These are phyloP conservation scores for Chiua sp. DNA, from an alignment of 1,284 basidiomycete genomes.

Conservation along the genomic window DNA sequence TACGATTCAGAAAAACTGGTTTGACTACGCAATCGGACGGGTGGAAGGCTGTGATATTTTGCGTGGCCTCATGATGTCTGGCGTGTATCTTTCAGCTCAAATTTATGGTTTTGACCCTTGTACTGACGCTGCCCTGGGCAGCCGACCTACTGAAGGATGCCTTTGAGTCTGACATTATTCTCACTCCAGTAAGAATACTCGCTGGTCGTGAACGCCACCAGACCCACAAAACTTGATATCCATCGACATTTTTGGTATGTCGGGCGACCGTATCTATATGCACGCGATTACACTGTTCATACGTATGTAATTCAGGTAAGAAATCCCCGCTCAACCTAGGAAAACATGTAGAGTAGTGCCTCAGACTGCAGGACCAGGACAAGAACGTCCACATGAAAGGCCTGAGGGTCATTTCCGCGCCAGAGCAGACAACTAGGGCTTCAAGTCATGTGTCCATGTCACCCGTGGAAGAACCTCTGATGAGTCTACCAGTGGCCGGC, in stretches of 20 bases:
- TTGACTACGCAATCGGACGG: not conserved
- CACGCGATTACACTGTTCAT: too few relatives aligned
- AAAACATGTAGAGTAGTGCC: not conserved
- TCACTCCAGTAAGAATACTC: slow-evolving; percentile 1
- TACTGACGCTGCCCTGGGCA: not conserved
- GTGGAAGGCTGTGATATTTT: not conserved
- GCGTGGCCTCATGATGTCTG: slow-evolving; percentile 3
- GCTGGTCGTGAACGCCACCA: not conserved
- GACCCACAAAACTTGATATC: slow-evolving; percentile 3
- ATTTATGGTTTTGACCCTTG: not conserved
- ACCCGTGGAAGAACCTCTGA: not conserved
- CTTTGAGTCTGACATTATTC: not conserved
- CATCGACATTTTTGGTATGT: slow-evolving; percentile 10
- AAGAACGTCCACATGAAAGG: slow-evolving; percentile 1
- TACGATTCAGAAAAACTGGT: not conserved
- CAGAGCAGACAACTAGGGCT: slow-evolving; percentile 4
- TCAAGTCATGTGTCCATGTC: not conserved
- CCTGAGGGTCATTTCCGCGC: slow-evolving; percentile 1
- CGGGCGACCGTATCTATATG: rapidly evolving
- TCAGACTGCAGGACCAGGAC: not conserved
- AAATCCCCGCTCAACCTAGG: not conserved
- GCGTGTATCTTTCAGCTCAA: not conserved
- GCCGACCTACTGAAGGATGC: not conserved
- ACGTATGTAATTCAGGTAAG: not conserved
- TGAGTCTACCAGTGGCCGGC: not conserved